Evolutionary conservation across 2,329 filamentous ascomycete species (phyloP).

Genomic region (Fusarium sp.): DNA sequence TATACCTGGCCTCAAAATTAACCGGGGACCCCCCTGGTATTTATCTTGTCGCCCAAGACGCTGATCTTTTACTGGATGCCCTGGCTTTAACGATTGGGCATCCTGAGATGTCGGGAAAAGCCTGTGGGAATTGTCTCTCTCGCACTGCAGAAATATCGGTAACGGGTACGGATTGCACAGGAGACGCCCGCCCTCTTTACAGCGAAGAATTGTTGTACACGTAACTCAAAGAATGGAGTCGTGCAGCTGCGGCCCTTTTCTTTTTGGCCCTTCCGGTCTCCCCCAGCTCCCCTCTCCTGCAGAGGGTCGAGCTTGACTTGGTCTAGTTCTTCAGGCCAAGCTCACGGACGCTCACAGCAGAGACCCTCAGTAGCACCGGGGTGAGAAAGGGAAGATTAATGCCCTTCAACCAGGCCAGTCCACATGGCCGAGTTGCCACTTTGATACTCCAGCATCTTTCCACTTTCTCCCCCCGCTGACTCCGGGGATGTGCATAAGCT

Average conservation of each 20-base stretch:
- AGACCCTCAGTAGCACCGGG: constrained; percentile 22
- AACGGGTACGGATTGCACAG: constrained; percentile 1
- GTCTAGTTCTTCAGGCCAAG: not conserved
- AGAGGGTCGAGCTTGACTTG: constrained; percentile 15
- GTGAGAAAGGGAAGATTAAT: not conserved
- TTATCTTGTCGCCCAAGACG: constrained; percentile 19
- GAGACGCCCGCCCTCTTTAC: not conserved
- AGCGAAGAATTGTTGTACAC: constrained; percentile 28
- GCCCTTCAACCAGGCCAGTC: constrained; percentile 40
- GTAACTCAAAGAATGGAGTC: constrained; percentile 34
- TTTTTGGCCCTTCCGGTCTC: not conserved
- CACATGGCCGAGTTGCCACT: constrained; percentile 41
- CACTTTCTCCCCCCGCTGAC: constrained; percentile 30
- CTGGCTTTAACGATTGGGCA: constrained; percentile 42
- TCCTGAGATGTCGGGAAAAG: not conserved
- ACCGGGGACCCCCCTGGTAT: constrained; percentile 17
- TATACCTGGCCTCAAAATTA: constrained; percentile 39
- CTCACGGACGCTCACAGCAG: constrained; percentile 16
- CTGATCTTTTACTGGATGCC: constrained; percentile 42
- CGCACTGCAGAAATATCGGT: not conserved
- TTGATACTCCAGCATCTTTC: constrained; percentile 5
- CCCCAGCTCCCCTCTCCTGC: constrained; percentile 25
- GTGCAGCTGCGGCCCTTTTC: constrained; percentile 7
- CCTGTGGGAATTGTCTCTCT: not conserved
- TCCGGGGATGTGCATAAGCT: constrained; percentile 11